Percentiles rank a stretch among this genome's conserved stretches.
These are phyloP conservation scores for Glebionis coronaria DNA, from an alignment of 129 eudicot species.

Conservation along the genomic window DNA sequence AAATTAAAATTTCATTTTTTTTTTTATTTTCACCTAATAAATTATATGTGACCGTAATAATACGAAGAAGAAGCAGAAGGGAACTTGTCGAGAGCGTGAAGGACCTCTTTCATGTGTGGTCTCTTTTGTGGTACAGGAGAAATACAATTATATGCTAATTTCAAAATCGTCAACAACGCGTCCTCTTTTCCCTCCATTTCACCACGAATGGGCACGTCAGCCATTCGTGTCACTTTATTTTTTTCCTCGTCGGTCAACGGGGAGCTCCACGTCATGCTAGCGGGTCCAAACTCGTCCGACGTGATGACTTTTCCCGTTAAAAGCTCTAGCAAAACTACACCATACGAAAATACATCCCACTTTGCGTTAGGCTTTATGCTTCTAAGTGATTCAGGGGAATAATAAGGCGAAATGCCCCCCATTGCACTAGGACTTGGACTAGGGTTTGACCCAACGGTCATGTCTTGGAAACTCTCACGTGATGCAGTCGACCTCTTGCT, in stretches of 20 bases:
- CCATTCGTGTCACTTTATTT: conserved; percentile 65
- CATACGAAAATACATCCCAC: conserved; percentile 93
- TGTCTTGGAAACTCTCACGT: conserved; percentile 79
- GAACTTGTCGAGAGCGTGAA: conserved; percentile 80
- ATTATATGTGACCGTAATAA: conserved; percentile 41
- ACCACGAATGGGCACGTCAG: conserved; percentile 77
- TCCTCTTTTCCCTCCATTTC: conserved; percentile 94
- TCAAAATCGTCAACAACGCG: conserved; percentile 52
- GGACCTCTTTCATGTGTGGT: conserved; percentile 89
- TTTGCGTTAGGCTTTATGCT: conserved; percentile 75
- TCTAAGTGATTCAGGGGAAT: conserved; percentile 85
- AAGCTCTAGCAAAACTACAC: conserved; percentile 81
- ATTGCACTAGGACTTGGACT: conserved; percentile 89
- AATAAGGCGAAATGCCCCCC: conserved; percentile 68
- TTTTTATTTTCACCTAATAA: conserved; percentile 23
- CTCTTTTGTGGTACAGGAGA: conserved; percentile 86
- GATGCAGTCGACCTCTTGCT: conserved; percentile 90
- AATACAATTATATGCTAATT: conserved; percentile 68
- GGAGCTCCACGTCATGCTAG: conserved; percentile 40
- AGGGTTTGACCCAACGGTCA: conserved; percentile 50
- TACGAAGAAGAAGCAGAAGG: conserved; percentile 54
- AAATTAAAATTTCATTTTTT: conserved; percentile 9
- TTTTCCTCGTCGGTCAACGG: conserved; percentile 53
- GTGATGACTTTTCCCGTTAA: conserved; percentile 70
- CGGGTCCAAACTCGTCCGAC: conserved; percentile 75